Conservation (phyloP, 2,329 filamentous ascomycete species). For the Atkinsonella hypoxylon region DNA sequence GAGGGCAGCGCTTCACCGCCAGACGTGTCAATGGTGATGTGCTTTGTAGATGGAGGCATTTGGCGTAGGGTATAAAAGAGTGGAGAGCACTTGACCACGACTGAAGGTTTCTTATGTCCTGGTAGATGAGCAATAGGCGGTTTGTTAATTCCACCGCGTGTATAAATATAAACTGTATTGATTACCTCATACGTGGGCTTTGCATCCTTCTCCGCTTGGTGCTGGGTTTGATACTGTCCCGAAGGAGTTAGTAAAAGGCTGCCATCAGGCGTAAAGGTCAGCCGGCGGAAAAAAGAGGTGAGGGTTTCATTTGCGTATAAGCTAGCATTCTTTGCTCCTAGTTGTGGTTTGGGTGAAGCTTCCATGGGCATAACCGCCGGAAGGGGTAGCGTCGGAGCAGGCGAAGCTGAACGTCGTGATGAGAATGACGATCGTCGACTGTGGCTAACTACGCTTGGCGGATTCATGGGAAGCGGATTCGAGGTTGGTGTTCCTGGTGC, state of each 20-base stretch:
- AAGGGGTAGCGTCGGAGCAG: constrained; percentile 83
- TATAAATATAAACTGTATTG: constrained; percentile 98
- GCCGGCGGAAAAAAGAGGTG: constrained; percentile 87
- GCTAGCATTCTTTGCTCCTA: constrained; percentile 70
- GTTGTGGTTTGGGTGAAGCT: constrained; percentile 67
- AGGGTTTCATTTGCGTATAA: constrained; percentile 95
- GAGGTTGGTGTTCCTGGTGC: constrained; percentile 90
- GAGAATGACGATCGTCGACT: constrained; percentile 93
- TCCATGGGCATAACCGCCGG: constrained; percentile 93
- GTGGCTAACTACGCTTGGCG: constrained; percentile 76
- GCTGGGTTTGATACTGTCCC: constrained; percentile 82
- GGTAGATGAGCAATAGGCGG: constrained; percentile 90
- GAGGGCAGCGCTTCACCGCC: constrained; percentile 72
- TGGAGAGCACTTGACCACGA: constrained; percentile 90
- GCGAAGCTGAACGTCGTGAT: constrained; percentile 76
- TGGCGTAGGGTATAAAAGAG: constrained; percentile 74
- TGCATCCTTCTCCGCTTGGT: constrained; percentile 50
- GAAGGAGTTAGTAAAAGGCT: constrained; percentile 89
- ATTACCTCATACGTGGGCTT: constrained; percentile 77
- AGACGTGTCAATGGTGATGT: constrained; percentile 92
- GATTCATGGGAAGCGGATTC: constrained; percentile 87
- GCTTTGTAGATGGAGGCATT: constrained; percentile 55
- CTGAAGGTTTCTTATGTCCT: constrained; percentile 94
- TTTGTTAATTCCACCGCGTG: constrained; percentile 89
- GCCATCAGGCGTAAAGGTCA: constrained; percentile 92